Conservation (phyloP, 2,329 filamentous ascomycete genomes). For the Ceratocystis cacaofunesta region DNA sequence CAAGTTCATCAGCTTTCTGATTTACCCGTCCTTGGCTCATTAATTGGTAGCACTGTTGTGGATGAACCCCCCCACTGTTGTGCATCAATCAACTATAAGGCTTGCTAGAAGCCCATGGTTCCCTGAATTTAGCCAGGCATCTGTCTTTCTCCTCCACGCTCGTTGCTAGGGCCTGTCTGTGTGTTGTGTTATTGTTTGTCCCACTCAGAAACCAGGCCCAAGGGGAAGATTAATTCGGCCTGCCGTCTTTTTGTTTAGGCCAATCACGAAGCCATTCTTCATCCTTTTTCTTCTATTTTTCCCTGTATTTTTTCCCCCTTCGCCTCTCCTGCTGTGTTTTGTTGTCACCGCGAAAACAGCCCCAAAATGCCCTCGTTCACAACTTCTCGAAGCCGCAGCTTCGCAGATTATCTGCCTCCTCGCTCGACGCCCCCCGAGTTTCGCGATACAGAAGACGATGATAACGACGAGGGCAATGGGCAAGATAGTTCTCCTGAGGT, state of each 20-base stretch:
- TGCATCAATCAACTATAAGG: not conserved
- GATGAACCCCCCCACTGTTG: not conserved
- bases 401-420: not conserved
- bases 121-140: not conserved
- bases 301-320: slow-evolving; percentile 5
- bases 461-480: slow-evolving; percentile 8
- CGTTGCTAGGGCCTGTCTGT: slow-evolving; percentile 6
- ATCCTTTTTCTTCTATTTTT: slow-evolving; percentile 5
- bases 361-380: not conserved
- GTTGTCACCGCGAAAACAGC: not conserved
- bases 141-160: not conserved
- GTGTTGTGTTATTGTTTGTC: slow-evolving; percentile 5
- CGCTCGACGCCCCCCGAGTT: slow-evolving; percentile 1
- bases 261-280: not conserved
- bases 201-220: not conserved
- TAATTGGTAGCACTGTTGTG: not conserved
- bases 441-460: slow-evolving; percentile 2
- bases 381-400: not conserved
- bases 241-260: not conserved
- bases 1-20: not conserved
- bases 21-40: not conserved
- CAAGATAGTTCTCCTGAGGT: slow-evolving; percentile 23
- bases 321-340: slow-evolving; percentile 1
- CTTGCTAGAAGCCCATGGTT: not conserved
- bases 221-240: slow-evolving; percentile 3